Evolutionary conservation across 73 alveolate genomes (phyloP).

Genomic region (Paraurostyla sp.): DNA sequence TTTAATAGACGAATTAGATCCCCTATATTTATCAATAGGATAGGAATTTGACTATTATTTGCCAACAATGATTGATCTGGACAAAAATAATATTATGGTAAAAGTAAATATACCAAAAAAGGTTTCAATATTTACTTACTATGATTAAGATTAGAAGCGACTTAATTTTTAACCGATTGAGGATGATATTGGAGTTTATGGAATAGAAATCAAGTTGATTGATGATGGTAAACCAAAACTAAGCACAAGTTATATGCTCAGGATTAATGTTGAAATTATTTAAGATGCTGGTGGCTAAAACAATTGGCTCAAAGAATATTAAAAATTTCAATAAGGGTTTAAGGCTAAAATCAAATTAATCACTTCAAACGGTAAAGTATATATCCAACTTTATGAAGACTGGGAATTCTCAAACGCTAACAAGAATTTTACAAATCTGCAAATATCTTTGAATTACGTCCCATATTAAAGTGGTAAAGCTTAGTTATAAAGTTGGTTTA

Average conservation of each 20-base stretch:
- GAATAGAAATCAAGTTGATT: neutral
- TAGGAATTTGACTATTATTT: neutral
- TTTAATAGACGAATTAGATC: neutral
- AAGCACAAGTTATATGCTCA: neutral
- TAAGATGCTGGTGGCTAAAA: neutral
- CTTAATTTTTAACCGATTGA: neutral
- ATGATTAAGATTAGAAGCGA: neutral
- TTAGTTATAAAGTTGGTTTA: neutral
- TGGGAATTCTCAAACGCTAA: neutral
- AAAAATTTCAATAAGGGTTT: neutral
- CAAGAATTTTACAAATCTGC: neutral
- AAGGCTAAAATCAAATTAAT: neutral
- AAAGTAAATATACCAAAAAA: neutral
- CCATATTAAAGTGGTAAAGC: neutral
- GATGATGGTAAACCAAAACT: neutral
- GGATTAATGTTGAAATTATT: neutral
- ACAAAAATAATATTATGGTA: neutral
- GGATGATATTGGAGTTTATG: neutral
- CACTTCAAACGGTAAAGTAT: neutral
- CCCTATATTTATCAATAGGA: neutral
- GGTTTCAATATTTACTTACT: neutral
- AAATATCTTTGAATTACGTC: neutral
- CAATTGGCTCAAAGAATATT: neutral
- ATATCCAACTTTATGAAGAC: neutral
- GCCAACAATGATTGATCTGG: neutral